These are phyloP conservation scores for Paramecium bursaria DNA, from an alignment of 73 alveolate species.

Conservation along the genomic window DNA sequence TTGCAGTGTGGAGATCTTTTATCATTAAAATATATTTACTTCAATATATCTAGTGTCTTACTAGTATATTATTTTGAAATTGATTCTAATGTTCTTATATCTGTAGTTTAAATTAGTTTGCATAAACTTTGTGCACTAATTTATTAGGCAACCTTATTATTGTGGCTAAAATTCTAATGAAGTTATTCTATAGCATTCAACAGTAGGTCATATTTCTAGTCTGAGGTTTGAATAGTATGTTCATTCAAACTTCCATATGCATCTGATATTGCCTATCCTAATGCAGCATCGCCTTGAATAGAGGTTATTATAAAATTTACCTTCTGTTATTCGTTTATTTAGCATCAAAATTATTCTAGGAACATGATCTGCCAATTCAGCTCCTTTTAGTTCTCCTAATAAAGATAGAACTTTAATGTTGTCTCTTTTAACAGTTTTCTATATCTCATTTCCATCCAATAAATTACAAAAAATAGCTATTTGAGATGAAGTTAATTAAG, in stretches of 20 bases:
- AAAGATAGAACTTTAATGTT: constrained; percentile 59
- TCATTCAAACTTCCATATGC: constrained; percentile 62
- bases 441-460: constrained; percentile 28
- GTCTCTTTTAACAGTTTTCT: constrained; percentile 57
- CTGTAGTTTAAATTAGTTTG: constrained; percentile 41
- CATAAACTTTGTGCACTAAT: constrained; percentile 48
- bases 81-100: background rate
- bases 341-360: constrained; percentile 41
- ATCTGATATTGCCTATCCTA: constrained; percentile 53
- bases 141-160: constrained; percentile 38
- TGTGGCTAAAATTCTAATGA: constrained; percentile 55
- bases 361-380: constrained; percentile 39
- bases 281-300: constrained; percentile 42
- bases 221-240: constrained; percentile 21
- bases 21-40: background rate
- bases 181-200: background rate
- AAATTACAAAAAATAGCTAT: background rate
- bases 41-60: constrained; percentile 26
- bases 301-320: background rate
- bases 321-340: constrained; percentile 62
- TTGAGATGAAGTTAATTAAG: background rate
- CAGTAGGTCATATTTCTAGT: constrained; percentile 21
- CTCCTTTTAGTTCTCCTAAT: constrained; percentile 49
- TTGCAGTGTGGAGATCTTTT: constrained; percentile 48
- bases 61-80: background rate